Conservation (phyloP, 2,329 filamentous ascomycete genomes). For the Colletotrichum melonis region DNA sequence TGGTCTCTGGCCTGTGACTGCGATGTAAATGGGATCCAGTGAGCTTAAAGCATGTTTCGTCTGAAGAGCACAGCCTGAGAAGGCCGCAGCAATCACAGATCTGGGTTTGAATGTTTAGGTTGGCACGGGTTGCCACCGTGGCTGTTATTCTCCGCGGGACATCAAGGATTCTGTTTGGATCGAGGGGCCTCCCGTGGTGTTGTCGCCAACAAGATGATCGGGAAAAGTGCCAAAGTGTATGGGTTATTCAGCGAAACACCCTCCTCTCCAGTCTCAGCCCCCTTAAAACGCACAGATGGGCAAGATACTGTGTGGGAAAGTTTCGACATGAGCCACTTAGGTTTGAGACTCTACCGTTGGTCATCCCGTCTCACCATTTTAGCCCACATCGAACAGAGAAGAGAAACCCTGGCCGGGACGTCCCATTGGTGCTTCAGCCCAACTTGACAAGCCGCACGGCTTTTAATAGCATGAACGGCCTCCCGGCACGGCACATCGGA, state of each 20-base stretch:
- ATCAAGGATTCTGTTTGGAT: neutral
- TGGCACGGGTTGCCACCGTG: neutral
- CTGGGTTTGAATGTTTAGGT: neutral
- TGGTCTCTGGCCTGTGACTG: neutral
- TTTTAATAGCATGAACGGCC: constrained; percentile 30
- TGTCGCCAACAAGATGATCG: neutral
- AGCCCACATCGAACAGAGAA: constrained; percentile 1
- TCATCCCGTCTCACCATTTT: constrained; percentile 29
- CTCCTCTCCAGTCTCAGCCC: neutral
- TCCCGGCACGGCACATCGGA: constrained; percentile 32
- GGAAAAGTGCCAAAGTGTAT: neutral
- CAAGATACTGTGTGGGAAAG: neutral
- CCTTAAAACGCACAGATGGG: neutral
- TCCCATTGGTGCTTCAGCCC: constrained; percentile 3
- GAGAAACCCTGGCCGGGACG: neutral
- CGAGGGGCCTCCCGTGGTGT: neutral
- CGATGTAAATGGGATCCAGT: neutral
- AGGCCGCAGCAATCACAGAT: neutral
- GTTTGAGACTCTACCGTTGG: constrained; percentile 26
- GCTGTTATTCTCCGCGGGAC: neutral
- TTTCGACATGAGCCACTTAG: constrained; percentile 24
- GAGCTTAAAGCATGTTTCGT: constrained; percentile 21
- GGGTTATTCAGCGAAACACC: neutral
- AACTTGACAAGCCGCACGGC: constrained; percentile 5
- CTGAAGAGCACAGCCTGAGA: constrained; percentile 22